phyloP scores from a whole-genome alignment of 495 filamentous ascomycete genomes.

The Filosporella fistucella region DNA sequence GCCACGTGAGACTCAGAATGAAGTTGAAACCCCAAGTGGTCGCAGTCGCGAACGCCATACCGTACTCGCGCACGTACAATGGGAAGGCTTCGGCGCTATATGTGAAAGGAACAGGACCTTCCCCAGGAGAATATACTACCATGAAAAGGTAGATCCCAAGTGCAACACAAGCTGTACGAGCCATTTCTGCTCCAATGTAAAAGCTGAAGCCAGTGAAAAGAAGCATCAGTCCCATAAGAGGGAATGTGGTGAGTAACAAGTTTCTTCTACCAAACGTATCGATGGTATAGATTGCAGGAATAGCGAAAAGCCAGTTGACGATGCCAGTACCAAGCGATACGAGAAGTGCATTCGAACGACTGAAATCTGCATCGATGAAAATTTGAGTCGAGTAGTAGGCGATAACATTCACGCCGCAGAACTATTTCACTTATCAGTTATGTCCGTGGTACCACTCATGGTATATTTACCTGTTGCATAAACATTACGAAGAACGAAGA shows the following conservation, averaged over 20 bases:
- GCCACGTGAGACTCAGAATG: conserved; percentile 66
- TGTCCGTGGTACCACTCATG: neutral
- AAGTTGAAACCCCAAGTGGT: conserved; percentile 69
- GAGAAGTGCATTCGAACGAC: conserved; percentile 48
- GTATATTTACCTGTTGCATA: conserved; percentile 65
- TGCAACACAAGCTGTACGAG: conserved; percentile 50
- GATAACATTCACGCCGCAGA: conserved; percentile 48
- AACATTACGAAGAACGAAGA: conserved; percentile 80
- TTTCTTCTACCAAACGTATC: conserved; percentile 81
- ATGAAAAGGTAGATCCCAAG: conserved; percentile 65
- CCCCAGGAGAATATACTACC: conserved; percentile 65
- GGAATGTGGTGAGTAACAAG: conserved; percentile 72
- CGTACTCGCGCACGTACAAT: conserved; percentile 66
- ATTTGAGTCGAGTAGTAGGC: conserved; percentile 68
- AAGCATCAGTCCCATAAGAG: conserved; percentile 65
- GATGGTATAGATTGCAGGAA: conserved; percentile 77
- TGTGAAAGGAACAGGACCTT: conserved; percentile 68
- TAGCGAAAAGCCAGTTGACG: conserved; percentile 75
- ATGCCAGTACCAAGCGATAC: conserved; percentile 73
- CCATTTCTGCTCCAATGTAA: conserved; percentile 50
- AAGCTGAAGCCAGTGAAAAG: conserved; percentile 81
- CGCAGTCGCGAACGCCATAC: conserved; percentile 73
- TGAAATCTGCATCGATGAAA: conserved; percentile 56
- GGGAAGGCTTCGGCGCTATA: conserved; percentile 81
- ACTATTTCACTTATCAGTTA: conserved; percentile 7